Evolutionary conservation across 768 basidiomycete genomes (phyloP).

Genomic region (Bullera alba): DNA sequence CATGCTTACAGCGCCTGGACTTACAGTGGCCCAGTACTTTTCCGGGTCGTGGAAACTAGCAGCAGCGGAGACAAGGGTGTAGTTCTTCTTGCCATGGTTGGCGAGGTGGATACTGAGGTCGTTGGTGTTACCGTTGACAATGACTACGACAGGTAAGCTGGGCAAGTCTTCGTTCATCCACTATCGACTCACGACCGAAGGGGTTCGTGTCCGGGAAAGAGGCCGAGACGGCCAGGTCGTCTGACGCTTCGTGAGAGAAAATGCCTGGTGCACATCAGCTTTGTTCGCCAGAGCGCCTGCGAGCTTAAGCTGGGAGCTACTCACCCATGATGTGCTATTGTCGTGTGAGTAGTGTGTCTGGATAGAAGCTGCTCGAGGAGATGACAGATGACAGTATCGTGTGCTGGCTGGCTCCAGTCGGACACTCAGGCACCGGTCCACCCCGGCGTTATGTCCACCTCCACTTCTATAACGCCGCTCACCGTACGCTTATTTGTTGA

Average conservation of each 20-base stretch:
- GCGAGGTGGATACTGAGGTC: conserved; percentile 28
- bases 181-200: conserved; percentile 34
- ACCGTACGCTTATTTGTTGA: background rate
- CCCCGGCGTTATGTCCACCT: background rate
- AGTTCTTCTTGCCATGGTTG: conserved; percentile 39
- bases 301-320: background rate
- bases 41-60: conserved; percentile 41
- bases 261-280: conserved; percentile 19
- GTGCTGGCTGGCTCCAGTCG: no score
- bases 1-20: conserved; percentile 8
- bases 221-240: conserved; percentile 38
- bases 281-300: background rate
- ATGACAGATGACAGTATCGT: no score
- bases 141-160: conserved; percentile 12
- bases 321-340: conserved; percentile 1
- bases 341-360: background rate
- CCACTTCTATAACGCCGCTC: no score
- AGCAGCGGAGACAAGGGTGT: conserved; percentile 39
- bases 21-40: conserved; percentile 40
- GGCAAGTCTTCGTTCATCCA: background rate
- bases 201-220: conserved; percentile 42
- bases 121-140: conserved; percentile 44
- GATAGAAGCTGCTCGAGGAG: no score
- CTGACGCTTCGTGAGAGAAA: conserved; percentile 30
- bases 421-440: background rate